These are phyloP conservation scores for Handroanthus guayacan DNA, from an alignment of 257 asterid species.

Conservation along the genomic window DNA sequence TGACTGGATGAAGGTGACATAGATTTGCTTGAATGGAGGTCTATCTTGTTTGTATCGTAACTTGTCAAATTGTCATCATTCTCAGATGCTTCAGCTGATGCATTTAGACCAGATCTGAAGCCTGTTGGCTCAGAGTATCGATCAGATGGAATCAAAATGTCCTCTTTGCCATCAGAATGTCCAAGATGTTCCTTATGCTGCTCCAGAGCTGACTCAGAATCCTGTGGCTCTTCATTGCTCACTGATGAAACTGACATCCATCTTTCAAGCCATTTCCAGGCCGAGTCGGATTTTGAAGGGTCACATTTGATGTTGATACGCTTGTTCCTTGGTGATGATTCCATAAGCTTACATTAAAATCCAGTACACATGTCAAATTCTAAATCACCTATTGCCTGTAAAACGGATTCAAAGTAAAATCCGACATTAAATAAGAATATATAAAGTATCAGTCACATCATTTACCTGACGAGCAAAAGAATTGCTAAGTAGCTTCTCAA, in stretches of 20 bases:
- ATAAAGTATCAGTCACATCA: slow-evolving; percentile 22
- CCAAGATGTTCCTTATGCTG: slow-evolving; percentile 36
- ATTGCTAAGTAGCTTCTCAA: slow-evolving; percentile 84
- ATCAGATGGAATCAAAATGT: slow-evolving; percentile 37
- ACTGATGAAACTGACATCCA: slow-evolving; percentile 85
- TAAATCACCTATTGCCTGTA: not conserved
- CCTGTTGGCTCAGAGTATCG: slow-evolving; percentile 34
- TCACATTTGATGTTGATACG: slow-evolving; percentile 84
- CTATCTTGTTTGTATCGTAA: slow-evolving; percentile 26
- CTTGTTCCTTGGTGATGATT: slow-evolving; percentile 66
- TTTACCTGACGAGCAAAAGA: slow-evolving; percentile 91
- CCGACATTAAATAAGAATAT: slow-evolving; percentile 12
- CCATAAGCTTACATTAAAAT: slow-evolving; percentile 70
- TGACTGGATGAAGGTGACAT: slow-evolving; percentile 37
- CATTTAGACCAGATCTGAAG: slow-evolving; percentile 30
- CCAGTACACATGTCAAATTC: slow-evolving; percentile 35
- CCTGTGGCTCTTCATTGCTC: slow-evolving; percentile 47
- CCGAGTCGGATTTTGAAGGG: slow-evolving; percentile 79
- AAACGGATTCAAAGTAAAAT: slow-evolving; percentile 15
- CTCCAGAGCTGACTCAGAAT: slow-evolving; percentile 38
- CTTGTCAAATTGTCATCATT: slow-evolving; percentile 33
- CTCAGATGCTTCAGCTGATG: slow-evolving; percentile 36
- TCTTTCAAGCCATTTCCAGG: slow-evolving; percentile 97
- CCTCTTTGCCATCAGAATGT: slow-evolving; percentile 38
- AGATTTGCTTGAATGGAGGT: slow-evolving; percentile 32